A percentile compares a stretch with the other conserved stretches of the same genome.
phyloP scores from a whole-genome alignment of 1,284 basidiomycete genomes.

The Trichosporon asahii region DNA sequence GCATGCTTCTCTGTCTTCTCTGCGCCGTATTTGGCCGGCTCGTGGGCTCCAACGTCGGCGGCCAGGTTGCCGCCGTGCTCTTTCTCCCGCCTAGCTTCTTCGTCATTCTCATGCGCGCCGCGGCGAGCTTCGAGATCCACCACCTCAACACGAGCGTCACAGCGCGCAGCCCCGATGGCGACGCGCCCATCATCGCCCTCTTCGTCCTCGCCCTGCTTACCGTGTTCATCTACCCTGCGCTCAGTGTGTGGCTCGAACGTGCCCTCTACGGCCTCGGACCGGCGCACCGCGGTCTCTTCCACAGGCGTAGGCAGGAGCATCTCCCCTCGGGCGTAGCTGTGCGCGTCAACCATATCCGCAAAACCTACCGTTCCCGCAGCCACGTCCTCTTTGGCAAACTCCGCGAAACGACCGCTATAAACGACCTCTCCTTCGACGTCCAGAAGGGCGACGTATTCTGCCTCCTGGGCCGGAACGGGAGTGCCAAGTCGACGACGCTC shows the following conservation, averaged over 20 bases:
- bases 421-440: slow-evolving; percentile 63
- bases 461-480: slow-evolving; percentile 63
- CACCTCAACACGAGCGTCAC: slow-evolving; percentile 58
- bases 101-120: slow-evolving; percentile 65
- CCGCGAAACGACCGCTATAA: slow-evolving; percentile 59
- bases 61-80: slow-evolving; percentile 60
- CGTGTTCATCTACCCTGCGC: slow-evolving; percentile 66
- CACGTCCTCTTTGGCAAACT: slow-evolving; percentile 39
- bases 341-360: slow-evolving; percentile 27
- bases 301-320: not conserved
- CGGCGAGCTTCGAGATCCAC: slow-evolving; percentile 65
- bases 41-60: slow-evolving; percentile 56
- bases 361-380: slow-evolving; percentile 29
- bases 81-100: slow-evolving; percentile 73
- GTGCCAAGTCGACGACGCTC: slow-evolving; percentile 72
- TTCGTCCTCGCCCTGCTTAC: slow-evolving; percentile 65
- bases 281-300: slow-evolving; percentile 18
- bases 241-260: slow-evolving; percentile 62
- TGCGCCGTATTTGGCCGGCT: slow-evolving; percentile 64
- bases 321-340: slow-evolving; percentile 27
- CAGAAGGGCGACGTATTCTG: slow-evolving; percentile 70
- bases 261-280: slow-evolving; percentile 59
- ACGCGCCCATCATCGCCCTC: slow-evolving; percentile 60
- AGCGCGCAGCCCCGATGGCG: slow-evolving; percentile 60
- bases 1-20: not conserved